phyloP scores from a whole-genome alignment of 1,284 basidiomycete genomes.

The Cystobasidiaceae sp. region DNA sequence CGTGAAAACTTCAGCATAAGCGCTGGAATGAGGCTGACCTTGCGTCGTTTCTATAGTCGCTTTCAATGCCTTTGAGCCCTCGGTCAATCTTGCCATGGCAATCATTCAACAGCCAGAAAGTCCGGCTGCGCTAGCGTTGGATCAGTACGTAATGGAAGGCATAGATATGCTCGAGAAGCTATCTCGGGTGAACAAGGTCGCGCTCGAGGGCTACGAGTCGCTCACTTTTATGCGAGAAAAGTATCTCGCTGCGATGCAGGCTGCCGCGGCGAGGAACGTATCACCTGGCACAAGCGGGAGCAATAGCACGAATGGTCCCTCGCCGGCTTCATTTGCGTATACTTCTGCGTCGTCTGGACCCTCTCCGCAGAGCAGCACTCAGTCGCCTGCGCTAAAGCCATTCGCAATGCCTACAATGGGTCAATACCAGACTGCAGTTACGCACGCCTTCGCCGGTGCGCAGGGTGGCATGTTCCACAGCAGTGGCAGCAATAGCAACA shows the following conservation, averaged over 20 bases:
- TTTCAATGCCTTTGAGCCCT: conserved; percentile 21
- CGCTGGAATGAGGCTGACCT: no score
- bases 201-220: conserved; percentile 10
- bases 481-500: neutral
- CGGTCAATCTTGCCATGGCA: conserved; percentile 18
- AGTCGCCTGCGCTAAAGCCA: neutral
- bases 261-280: neutral
- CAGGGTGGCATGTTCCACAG: no score
- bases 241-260: conserved; percentile 8
- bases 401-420: neutral
- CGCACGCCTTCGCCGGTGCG: no score
- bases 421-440: no score
- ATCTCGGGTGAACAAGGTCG: conserved; percentile 18
- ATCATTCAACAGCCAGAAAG: conserved; percentile 15
- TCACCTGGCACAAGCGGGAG: neutral
- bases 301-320: neutral
- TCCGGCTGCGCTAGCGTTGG: neutral
- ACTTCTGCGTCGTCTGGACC: neutral
- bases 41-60: conserved; percentile 13
- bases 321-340: neutral
- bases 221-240: conserved; percentile 19
- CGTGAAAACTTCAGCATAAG: no score
- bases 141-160: conserved; percentile 8
- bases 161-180: conserved; percentile 14
- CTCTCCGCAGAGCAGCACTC: neutral